Percentiles rank a stretch among this genome's conserved stretches.
Conservation (phyloP, 129 eudicot genomes). For the Kitagawia praeruptora region DNA sequence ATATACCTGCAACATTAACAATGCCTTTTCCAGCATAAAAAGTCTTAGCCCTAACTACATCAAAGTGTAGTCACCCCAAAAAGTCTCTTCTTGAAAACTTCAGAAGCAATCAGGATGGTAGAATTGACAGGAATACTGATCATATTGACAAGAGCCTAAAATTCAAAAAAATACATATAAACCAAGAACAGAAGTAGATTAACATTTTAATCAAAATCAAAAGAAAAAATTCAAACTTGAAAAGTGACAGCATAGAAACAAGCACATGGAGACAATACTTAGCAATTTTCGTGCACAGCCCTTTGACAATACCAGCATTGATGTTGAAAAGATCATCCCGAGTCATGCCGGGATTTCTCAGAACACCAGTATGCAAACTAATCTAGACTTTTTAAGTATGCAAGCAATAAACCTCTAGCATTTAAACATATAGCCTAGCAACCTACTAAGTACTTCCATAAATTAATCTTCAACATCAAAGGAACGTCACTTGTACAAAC, state of each 20-base stretch:
- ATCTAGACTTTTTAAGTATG: too few relatives aligned
- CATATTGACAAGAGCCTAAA: constrained; percentile 75
- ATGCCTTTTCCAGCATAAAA: constrained; percentile 88
- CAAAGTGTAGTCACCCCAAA: constrained; percentile 95
- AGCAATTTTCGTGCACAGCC: constrained; percentile 65
- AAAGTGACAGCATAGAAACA: background rate
- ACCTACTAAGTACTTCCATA: too few relatives aligned
- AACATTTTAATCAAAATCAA: background rate
- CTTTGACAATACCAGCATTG: constrained; percentile 86
- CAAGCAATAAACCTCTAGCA: too few relatives aligned
- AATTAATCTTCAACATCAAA: too few relatives aligned
- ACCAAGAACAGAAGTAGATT: background rate
- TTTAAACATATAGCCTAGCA: too few relatives aligned
- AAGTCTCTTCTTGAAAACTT: constrained; percentile 80
- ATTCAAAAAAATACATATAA: background rate
- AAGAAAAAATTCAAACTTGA: background rate
- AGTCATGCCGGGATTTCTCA: constrained; percentile 97
- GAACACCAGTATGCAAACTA: constrained; percentile 99
- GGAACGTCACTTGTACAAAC: too few relatives aligned
- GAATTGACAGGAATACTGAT: constrained; percentile 97
- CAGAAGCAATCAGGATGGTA: constrained; percentile 95
- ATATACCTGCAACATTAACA: constrained; percentile 61
- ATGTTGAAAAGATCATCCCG: constrained; percentile 98
- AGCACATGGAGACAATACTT: constrained; percentile 79
- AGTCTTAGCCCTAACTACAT: constrained; percentile 90